Base-by-base conservation (phyloP, 2,329 filamentous ascomycete species). In the Talaromyces sp. region DNA sequence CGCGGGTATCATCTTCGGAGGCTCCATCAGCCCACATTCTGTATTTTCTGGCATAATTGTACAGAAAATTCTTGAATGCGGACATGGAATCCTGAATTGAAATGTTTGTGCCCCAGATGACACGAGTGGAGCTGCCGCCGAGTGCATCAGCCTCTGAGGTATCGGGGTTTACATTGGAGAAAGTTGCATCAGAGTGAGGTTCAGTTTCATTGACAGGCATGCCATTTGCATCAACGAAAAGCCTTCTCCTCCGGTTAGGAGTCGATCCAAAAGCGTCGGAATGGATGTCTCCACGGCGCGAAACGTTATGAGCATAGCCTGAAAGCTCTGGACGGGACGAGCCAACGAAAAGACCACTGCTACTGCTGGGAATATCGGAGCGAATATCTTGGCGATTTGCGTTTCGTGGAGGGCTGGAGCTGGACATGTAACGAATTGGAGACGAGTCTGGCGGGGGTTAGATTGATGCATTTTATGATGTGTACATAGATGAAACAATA, bases 51-150 rank as follows among this genome's bases (percentile, higher is more conserved):
- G 92, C 91, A 68, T 94, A 99, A 72, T 96, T 95, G 71, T 87
- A 86, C 29, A 99, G 80, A 70, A 99, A 99, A 65, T 94, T 92
- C 70, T 94, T 93, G 80, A 97, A 96, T 0, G 88, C 83, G 56
- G 87, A 85, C 74, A 95, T 90, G 0, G 91, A 92, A 72, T 97
- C 92, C 62, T 91, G 86, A 57, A 99, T 89, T 5, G 93, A 96
- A 55, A 99, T 90, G 43, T 96, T 97, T 50, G 94, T 99, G 74
- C 94, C 94, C 94, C 94, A 99, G 65, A 99, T 93, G 61, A 95
- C 85, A 66, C 89, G 87, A 59, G 88, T 88, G 43, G 90, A 90
- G 61, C 85, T 85, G 1, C 92, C 94, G 43, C 92, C 93, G 46
- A 97, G 84, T 0, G 83, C 85, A 70, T 97, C 90, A 0, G 94